These are phyloP conservation scores for Lumnitzera littorea DNA, from an alignment of 345 rosid species.

Conservation along the genomic window DNA sequence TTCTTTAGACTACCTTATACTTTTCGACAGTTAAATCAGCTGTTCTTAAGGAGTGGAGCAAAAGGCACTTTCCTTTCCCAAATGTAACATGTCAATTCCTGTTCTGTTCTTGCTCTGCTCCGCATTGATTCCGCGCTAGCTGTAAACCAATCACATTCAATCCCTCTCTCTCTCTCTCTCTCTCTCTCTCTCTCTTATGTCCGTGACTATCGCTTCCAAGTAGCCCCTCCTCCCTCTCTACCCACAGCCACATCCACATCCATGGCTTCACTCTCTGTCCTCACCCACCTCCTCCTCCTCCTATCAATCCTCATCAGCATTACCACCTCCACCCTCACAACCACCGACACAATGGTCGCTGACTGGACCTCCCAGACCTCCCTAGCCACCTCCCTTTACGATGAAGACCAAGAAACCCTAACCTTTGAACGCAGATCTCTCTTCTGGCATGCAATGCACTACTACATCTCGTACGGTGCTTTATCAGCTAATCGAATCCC, in stretches of 20 bases:
- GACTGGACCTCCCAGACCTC: slow-evolving; percentile 5
- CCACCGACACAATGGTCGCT: background rate
- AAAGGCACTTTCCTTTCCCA: too few species aligned
- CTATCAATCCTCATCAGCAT: slow-evolving; percentile 5
- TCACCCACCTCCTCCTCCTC: background rate
- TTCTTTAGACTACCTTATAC: too few species aligned
- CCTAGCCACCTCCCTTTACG: slow-evolving; percentile 19
- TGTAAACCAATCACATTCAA: too few species aligned
- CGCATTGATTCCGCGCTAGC: too few species aligned
- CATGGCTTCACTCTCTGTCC: slow-evolving; percentile 2
- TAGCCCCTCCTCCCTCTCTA: background rate
- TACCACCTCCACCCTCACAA: background rate
- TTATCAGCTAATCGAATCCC: slow-evolving; percentile 84
- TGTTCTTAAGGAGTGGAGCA: too few species aligned
- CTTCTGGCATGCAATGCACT: slow-evolving; percentile 53
- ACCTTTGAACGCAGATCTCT: slow-evolving; percentile 47
- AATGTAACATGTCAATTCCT: too few species aligned
- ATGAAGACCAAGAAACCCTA: slow-evolving; percentile 14
- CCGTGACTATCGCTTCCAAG: too few species aligned
- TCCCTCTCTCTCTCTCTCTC: too few species aligned
- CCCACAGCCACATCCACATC: background rate
- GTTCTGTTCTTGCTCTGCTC: too few species aligned
- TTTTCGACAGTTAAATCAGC: too few species aligned
- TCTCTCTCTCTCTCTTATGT: too few species aligned
- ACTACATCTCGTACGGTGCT: slow-evolving; percentile 89